Evolutionary conservation across 106 monocot genomes (phyloP), one percentile per base, ranked within the genome.

Genomic region (Dendrobium nobile): DNA sequence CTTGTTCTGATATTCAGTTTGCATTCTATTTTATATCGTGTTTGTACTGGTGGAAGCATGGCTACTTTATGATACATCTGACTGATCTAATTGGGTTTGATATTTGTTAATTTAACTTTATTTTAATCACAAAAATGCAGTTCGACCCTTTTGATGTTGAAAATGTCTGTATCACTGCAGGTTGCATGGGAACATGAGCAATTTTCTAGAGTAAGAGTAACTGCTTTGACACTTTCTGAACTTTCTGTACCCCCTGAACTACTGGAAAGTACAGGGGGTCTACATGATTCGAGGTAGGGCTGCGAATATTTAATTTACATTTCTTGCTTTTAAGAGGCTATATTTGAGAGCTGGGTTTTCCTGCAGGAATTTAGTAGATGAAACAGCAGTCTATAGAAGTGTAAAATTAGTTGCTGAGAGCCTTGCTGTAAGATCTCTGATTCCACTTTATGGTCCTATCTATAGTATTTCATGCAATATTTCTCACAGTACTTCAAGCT

Each of bases 161-260:
- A 79, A 56, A 47, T 40, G 72, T 70, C 28, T 84, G 64, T 4
- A 44, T 44, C 59, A 61, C 27, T 85, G 78, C 82, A 99, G 99
- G 99, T 99, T 47, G 88, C 95, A 67, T 99, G 99, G 99, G 99
- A 95, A 79, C 99, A 99, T 77, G 99, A 99, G 51, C 99, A 99
- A 68, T 99, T 99, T 86, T 99, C 99, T 56, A 93, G 95, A 75
- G 77, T 90, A 44, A 93, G 95, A 84, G 89, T 99, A 64, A 99
- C 99, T 72, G 99, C 99, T 79, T 73, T 88, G 22, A 99, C 95
- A 74, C 90, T 99, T 47, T 99, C 99, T 41, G 91, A 88, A 81
- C 87, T 99, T 82, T 74, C 95, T 67, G 76, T 47, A 33, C 85
- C 99, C 76, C 91, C 99, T 64, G 88, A 91, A 75, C 82, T 99